phyloP scores from a whole-genome alignment of 345 rosid species.

The Chamaenerion angustifolium region DNA sequence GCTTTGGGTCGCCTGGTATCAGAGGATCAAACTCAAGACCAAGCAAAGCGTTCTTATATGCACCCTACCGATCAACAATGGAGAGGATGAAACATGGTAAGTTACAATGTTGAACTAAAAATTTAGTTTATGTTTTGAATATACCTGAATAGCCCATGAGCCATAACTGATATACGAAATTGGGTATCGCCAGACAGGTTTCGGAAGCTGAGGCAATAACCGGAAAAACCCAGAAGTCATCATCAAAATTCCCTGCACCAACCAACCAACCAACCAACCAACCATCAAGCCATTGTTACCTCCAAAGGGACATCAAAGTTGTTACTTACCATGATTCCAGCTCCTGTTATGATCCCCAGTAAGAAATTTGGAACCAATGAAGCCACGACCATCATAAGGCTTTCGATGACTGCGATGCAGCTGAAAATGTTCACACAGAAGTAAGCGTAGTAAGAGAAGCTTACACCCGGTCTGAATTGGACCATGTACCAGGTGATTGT shows the following conservation, averaged over 20 bases:
- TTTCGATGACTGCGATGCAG: constrained; percentile 88
- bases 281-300: background rate
- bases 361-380: constrained; percentile 87
- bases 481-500: constrained; percentile 88
- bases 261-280: background rate
- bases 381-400: constrained; percentile 98
- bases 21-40: constrained; percentile 32
- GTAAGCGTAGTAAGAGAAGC: constrained; percentile 51
- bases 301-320: too few species aligned
- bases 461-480: constrained; percentile 51
- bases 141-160: constrained; percentile 17
- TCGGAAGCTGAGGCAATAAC: constrained; percentile 14
- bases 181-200: constrained; percentile 16
- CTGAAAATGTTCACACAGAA: constrained; percentile 73
- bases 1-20: constrained; percentile 16
- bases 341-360: constrained; percentile 95
- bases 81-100: background rate
- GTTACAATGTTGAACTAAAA: too few species aligned
- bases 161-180: constrained; percentile 15
- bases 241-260: constrained; percentile 15
- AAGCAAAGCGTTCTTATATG: constrained; percentile 28
- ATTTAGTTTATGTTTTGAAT: too few species aligned
- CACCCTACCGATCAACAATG: constrained; percentile 17
- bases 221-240: constrained; percentile 18
- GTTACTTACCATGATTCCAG: constrained; percentile 39